These are phyloP conservation scores for Colletotrichum destructivum DNA, from an alignment of 2,329 filamentous ascomycete species.

Conservation along the genomic window DNA sequence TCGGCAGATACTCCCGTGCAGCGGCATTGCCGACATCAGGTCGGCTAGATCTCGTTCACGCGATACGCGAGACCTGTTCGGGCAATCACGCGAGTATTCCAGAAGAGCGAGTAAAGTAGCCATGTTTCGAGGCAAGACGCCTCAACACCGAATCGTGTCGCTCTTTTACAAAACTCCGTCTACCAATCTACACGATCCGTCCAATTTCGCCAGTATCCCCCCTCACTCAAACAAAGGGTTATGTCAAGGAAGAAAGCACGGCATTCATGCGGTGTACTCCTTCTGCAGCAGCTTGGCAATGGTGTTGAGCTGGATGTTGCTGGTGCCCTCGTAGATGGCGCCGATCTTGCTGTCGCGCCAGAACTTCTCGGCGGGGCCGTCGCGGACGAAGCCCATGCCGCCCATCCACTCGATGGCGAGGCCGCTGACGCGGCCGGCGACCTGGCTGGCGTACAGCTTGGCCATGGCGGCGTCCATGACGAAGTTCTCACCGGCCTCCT, in stretches of 20 bases:
- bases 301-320: constrained; percentile 80
- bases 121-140: background rate
- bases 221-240: background rate
- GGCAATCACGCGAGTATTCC: background rate
- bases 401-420: constrained; percentile 99
- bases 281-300: constrained; percentile 76
- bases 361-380: constrained; percentile 98
- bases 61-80: background rate
- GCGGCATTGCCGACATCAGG: background rate
- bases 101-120: background rate
- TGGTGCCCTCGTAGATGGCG: constrained; percentile 95
- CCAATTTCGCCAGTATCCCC: constrained; percentile 1
- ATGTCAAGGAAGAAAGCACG: background rate
- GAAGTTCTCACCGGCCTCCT: constrained; percentile 97
- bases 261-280: constrained; percentile 66
- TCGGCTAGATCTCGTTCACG: background rate
- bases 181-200: constrained; percentile 32
- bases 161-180: constrained; percentile 38
- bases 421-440: constrained; percentile 88
- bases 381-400: constrained; percentile 97
- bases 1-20: background rate
- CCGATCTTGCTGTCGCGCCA: constrained; percentile 99
- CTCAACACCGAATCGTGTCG: constrained; percentile 36
- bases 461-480: constrained; percentile 98
- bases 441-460: constrained; percentile 94